phyloP scores from a whole-genome alignment of 345 rosid species.

The Brassica juncea region DNA sequence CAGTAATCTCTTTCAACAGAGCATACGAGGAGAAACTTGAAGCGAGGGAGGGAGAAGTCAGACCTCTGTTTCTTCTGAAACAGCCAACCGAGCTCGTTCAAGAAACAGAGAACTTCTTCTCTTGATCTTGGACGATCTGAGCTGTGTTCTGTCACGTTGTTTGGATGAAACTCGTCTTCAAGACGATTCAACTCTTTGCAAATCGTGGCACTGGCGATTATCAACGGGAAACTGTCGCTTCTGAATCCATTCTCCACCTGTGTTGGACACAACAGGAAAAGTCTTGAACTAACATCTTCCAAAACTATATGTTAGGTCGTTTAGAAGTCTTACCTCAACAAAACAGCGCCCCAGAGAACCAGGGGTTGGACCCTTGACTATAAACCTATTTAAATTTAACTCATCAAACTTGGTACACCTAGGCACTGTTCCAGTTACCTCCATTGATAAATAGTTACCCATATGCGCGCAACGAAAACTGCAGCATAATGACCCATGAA shows the following conservation, averaged over 20 bases:
- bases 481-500: constrained; percentile 26
- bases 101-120: constrained; percentile 70
- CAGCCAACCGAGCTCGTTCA: constrained; percentile 92
- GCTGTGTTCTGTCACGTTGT: constrained; percentile 43
- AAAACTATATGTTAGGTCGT: neutral
- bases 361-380: constrained; percentile 42
- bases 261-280: constrained; percentile 16
- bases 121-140: constrained; percentile 51
- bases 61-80: constrained; percentile 59
- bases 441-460: constrained; percentile 64
- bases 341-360: constrained; percentile 68
- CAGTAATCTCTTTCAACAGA: constrained; percentile 76
- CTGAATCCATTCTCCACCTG: constrained; percentile 90
- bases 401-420: constrained; percentile 52
- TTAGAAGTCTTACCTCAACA: constrained; percentile 59
- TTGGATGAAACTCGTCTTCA: constrained; percentile 59
- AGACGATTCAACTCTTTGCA: constrained; percentile 78
- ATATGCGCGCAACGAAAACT: constrained; percentile 62
- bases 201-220: constrained; percentile 69
- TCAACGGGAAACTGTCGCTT: constrained; percentile 78
- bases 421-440: constrained; percentile 40
- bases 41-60: constrained; percentile 58
- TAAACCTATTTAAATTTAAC: constrained; percentile 49
- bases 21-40: constrained; percentile 68
- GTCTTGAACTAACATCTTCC: neutral